These are phyloP conservation scores for Aspergillus unguis DNA, from an alignment of 2,329 filamentous ascomycete species.

Conservation along the genomic window DNA sequence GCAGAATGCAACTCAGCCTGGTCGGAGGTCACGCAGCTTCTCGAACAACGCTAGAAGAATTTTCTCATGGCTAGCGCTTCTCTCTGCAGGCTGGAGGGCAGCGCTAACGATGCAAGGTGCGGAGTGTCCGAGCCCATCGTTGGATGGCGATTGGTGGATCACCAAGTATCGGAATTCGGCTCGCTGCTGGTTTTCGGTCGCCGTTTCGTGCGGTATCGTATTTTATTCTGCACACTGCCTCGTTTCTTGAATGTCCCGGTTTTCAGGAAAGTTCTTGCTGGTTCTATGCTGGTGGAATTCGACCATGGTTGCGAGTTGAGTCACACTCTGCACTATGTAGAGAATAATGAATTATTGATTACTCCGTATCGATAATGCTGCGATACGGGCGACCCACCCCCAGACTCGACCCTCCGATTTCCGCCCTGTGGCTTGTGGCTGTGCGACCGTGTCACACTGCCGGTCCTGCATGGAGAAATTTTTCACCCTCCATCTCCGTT, in stretches of 20 bases:
- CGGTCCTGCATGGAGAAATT: too few species aligned
- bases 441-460: too few species aligned
- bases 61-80: not conserved
- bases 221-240: not conserved
- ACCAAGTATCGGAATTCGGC: not conserved
- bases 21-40: not conserved
- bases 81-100: not conserved
- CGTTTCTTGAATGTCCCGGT: not conserved
- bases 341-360: too few species aligned
- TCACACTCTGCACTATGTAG: too few species aligned
- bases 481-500: too few species aligned
- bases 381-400: too few species aligned
- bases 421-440: too few species aligned
- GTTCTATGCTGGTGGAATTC: not conserved
- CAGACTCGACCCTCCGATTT: too few species aligned
- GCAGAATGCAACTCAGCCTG: not conserved
- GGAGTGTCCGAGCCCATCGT: not conserved
- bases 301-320: not conserved
- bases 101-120: not conserved
- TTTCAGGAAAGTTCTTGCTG: not conserved
- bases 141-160: not conserved
- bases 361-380: too few species aligned
- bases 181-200: not conserved
- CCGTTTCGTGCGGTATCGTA: not conserved
- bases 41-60: not conserved